Evolutionary conservation across 495 filamentous ascomycete genomes (phyloP), one percentile per base, ranked within the genome.

Genomic region (Jackrogersella multiformis): DNA sequence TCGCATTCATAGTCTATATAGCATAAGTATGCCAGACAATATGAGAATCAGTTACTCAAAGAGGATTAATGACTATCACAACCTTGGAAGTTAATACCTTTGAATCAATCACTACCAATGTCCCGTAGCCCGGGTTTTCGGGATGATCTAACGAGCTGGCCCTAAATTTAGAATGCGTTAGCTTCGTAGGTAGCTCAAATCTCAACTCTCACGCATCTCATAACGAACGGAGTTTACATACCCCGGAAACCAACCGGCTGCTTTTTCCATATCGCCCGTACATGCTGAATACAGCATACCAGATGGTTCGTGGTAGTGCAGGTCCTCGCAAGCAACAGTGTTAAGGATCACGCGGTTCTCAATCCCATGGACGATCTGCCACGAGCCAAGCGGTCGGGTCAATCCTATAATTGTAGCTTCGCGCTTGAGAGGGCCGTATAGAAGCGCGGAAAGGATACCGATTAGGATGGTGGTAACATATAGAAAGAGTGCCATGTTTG

Each of bases 161-260:
- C 15, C 61, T 65, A 23, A 8, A 58, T 46, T 45, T n/a, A 2
- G 16, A 28, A 28, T 36, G 10, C 23, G 21, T 65, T 54, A 61
- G 57, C 32, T 23, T 15, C 20, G 4, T 24, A n/a, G 13, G 9
- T 9, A 13, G 13, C 13, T 26, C 42, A 9, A n/a, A 54, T 36
- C 8, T 1, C 5, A 10, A 41, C 13, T 7, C 21, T 55, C 13
- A 10, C 32, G n/a, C 39, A 38, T 48, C 9, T 53, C 12, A 28
- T 38, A n/a, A n/a, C n/a, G 12, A 42, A 45, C 15, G 15, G 15
- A 35, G 18, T 1, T 0, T 13, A 63, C 70, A 12, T 65, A 70
- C 70, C 67, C 71, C n/a, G 87, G 87, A 30, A 86, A 89, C 87
- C 87, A 89, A 18, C 74, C 66, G 48, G 83, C 81, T 0, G 84